Conservation (phyloP, 441 rosid genomes). For the Adansonia rubrostipa region DNA sequence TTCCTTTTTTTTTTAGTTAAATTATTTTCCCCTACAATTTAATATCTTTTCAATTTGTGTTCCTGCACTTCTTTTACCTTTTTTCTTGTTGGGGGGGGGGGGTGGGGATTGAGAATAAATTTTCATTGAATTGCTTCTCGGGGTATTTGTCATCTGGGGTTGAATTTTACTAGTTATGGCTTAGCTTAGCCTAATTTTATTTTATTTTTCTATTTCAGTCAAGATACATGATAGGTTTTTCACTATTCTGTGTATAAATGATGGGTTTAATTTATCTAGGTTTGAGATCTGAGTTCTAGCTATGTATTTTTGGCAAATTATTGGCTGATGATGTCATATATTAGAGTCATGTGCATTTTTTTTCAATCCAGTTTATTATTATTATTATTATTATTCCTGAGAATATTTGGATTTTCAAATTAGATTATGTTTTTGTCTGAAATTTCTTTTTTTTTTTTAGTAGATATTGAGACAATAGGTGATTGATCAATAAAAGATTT, state of each 20-base stretch:
- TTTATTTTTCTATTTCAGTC: background rate
- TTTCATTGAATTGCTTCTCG: too few species aligned
- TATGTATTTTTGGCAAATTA: background rate
- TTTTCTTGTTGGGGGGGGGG: too few species aligned
- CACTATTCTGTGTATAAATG: background rate
- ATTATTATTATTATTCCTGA: background rate
- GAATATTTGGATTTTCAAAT: background rate
- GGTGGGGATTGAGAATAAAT: too few species aligned
- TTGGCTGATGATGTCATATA: background rate
- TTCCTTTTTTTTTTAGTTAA: background rate
- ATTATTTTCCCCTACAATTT: background rate
- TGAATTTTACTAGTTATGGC: background rate
- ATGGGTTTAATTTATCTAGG: background rate
- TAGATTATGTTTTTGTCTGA: background rate
- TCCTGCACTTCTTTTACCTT: too few species aligned
- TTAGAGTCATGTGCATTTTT: background rate
- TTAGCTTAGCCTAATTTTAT: background rate
- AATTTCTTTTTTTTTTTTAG: background rate
- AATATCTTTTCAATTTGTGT: background rate
- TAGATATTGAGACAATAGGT: background rate
- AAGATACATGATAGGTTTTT: background rate
- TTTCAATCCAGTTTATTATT: background rate
- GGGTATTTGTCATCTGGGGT: background rate
- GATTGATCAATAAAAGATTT: too few species aligned
- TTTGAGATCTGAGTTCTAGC: constrained; percentile 18